Percentiles rank a stretch among this genome's conserved stretches.
Evolutionary conservation across 2,329 filamentous ascomycete species (phyloP).

Genomic region (Fusarium temperatum): DNA sequence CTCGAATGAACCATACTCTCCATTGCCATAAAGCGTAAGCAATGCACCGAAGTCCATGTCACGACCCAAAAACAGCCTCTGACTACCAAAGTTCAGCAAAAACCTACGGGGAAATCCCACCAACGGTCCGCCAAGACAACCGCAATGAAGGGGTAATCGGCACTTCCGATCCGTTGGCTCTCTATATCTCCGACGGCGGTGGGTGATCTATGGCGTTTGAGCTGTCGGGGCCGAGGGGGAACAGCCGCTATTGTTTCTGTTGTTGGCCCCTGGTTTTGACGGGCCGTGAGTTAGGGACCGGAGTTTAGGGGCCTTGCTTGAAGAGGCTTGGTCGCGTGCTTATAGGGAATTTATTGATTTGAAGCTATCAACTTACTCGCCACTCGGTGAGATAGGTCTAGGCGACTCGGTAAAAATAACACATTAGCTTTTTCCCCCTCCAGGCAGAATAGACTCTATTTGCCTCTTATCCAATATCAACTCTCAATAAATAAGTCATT

Average conservation of each 20-base stretch:
- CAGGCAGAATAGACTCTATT: too few relatives aligned
- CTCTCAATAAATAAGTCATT: too few relatives aligned
- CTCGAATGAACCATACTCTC: not conserved
- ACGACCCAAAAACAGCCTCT: not conserved
- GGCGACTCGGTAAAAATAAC: too few relatives aligned
- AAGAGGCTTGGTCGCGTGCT: not conserved
- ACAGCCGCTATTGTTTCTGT: not conserved
- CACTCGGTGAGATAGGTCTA: too few relatives aligned
- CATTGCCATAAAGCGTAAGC: not conserved
- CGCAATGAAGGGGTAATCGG: not conserved
- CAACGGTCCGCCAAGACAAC: not conserved
- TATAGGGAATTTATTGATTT: too few relatives aligned
- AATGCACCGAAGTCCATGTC: accelerated
- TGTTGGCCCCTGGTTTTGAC: not conserved
- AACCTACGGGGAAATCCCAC: not conserved
- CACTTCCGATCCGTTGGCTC: not conserved
- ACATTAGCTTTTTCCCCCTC: too few relatives aligned
- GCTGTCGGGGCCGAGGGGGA: not conserved
- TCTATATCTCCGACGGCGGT: not conserved
- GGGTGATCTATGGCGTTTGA: not conserved
- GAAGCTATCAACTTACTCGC: too few relatives aligned
- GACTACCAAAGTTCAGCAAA: not conserved
- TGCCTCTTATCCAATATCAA: too few relatives aligned
- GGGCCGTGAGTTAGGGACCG: not conserved
- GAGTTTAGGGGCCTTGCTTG: not conserved